Percentiles rank a stretch among this genome's conserved stretches.
These are phyloP conservation scores for Phytophthora boehmeriae DNA, from an alignment of 352 stramenopile genomes.

Conservation along the genomic window DNA sequence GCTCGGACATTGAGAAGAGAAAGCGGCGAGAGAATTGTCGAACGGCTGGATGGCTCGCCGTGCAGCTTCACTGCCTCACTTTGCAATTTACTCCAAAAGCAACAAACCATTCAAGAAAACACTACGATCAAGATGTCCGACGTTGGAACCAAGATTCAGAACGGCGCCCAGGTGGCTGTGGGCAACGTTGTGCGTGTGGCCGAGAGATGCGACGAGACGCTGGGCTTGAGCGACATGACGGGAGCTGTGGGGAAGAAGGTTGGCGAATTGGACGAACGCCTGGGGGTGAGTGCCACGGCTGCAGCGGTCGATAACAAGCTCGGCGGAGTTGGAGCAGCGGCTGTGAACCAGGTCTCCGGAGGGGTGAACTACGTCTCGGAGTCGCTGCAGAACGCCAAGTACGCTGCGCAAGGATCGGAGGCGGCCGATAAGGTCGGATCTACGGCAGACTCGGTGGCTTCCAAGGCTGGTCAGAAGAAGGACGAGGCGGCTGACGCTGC, in stretches of 20 bases:
- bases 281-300: conserved; percentile 60
- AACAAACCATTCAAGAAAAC: background rate
- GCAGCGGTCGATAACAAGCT: conserved; percentile 67
- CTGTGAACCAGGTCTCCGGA: conserved; percentile 65
- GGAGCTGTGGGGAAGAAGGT: conserved; percentile 53
- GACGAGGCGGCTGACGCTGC: conserved; percentile 14
- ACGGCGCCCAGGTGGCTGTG: conserved; percentile 32
- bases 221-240: conserved; percentile 48
- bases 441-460: conserved; percentile 19
- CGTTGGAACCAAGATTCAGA: background rate
- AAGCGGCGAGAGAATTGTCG: no score
- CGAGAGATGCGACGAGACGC: conserved; percentile 60
- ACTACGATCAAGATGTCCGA: background rate
- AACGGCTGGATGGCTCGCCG: no score
- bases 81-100: background rate
- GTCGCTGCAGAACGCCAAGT: conserved; percentile 63
- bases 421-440: conserved; percentile 46
- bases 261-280: conserved; percentile 56
- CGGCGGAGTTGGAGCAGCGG: conserved; percentile 57
- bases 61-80: background rate
- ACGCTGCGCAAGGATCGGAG: conserved; percentile 50
- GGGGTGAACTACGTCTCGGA: conserved; percentile 73
- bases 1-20: no score
- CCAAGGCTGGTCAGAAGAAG: conserved; percentile 16
- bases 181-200: conserved; percentile 50